Conservation (phyloP, 1,139 yeast genomes). For the Maudiozyma humilis region DNA sequence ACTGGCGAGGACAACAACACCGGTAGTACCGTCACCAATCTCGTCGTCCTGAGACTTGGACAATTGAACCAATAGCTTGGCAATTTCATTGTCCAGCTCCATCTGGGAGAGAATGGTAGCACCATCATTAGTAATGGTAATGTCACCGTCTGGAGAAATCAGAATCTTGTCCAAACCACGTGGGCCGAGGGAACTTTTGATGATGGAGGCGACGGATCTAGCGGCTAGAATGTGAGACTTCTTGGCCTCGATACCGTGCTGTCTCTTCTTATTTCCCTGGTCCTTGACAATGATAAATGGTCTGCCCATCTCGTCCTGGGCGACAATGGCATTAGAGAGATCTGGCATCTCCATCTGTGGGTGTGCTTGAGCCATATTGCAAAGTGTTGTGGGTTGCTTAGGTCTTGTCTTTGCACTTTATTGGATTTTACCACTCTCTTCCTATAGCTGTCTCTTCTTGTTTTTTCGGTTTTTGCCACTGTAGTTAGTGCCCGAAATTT, state of each 20-base stretch:
- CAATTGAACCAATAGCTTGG: conserved; percentile 86
- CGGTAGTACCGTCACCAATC: conserved; percentile 98
- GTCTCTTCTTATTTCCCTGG: conserved; percentile 87
- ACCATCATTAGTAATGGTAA: conserved; percentile 96
- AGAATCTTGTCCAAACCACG: conserved; percentile 96
- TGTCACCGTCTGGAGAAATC: conserved; percentile 91
- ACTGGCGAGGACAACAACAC: conserved; percentile 94
- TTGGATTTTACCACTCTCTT: no score
- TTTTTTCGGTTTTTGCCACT: background rate
- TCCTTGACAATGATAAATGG: conserved; percentile 96
- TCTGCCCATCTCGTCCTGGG: conserved; percentile 98
- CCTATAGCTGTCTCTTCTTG: no score
- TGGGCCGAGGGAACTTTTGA: conserved; percentile 91
- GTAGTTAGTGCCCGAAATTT: background rate
- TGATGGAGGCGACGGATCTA: conserved; percentile 85
- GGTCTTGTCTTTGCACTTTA: no score
- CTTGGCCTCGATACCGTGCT: conserved; percentile 91
- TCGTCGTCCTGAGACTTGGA: conserved; percentile 97
- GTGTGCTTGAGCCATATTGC: conserved; percentile 5
- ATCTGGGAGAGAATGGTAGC: conserved; percentile 93
- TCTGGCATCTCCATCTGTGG: conserved; percentile 71
- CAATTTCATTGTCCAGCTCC: conserved; percentile 95
- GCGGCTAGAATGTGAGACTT: conserved; percentile 94
- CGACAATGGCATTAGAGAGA: conserved; percentile 93
- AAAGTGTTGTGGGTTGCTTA: no score